Base-by-base conservation (phyloP, 805 yeast genomes). In the Torulaspora franciscae region DNA sequence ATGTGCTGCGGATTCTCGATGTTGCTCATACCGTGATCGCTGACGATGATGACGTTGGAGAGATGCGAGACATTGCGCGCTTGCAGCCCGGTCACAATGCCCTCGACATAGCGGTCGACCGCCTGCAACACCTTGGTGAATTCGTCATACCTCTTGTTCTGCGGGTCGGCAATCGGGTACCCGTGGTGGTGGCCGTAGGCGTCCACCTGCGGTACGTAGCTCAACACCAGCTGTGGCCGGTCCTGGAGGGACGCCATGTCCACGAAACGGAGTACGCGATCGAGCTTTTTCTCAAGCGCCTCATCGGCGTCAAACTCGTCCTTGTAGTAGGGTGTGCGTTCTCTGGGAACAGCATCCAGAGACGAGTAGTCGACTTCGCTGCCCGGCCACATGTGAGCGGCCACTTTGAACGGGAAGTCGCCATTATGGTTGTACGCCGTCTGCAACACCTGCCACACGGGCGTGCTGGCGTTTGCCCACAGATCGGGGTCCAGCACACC, bases 351-450 rank as follows among this genome's bases (percentile, higher is more conserved):
- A 13, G 27, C 17, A 3, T 37, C 29, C 11, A 29, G 23, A 9
- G 23, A 22, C 10, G 50, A 49, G 41, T 42, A 51, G 22, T 75
- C 73, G 6, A 81, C 95, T 55, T 88, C 95, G 47, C 89, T 80
- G 1, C 96, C 96, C 0, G 96, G 96, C 95, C 95, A 90, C 96
- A 88, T 89, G 64, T 89, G 95, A n/a, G 87, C 83, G 19, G 58
- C 56, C 1, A 47, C 54, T 24, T 47, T 51, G 34, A 52, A 52
- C 13, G 52, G 42, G 17, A 40, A 32, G 9, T 27, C 40, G 37
- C 36, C 33, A 30, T 45, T 13, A 34, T 35, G 38, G 23, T 47
- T 45, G 5, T 80, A 82, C 47, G 84, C 84, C 14, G 63, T 61
- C 24, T 70, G 70, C 0, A 91, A 88, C 1, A 95, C 85, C 26